A percentile compares a stretch with the other conserved stretches of the same genome.
Conservation (phyloP, 2,329 filamentous ascomycete genomes). For the Neophaeococcomyces mojaviensis region DNA sequence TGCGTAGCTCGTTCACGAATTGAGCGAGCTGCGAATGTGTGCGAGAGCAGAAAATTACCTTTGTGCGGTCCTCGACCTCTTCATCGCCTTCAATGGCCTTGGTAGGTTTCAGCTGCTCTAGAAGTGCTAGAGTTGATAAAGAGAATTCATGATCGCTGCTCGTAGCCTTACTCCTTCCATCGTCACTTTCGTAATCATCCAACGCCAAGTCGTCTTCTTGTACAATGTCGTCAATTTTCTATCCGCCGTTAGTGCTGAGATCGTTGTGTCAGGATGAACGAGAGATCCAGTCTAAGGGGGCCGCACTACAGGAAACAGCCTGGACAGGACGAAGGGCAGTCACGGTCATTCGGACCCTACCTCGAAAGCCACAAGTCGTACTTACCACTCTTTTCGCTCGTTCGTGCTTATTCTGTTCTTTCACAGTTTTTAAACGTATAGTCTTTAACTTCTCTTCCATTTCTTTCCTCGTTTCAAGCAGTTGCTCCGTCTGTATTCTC, state of each 20-base stretch:
- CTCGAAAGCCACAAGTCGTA: neutral
- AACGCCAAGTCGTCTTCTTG: slow-evolving; percentile 67
- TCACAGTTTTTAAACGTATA: neutral
- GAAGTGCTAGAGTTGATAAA: slow-evolving; percentile 65
- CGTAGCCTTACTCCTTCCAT: slow-evolving; percentile 34
- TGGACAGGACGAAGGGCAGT: too few species aligned
- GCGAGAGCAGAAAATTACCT: slow-evolving; percentile 86
- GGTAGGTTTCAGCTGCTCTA: slow-evolving; percentile 54
- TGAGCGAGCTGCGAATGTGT: slow-evolving; percentile 89
- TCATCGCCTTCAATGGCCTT: slow-evolving; percentile 35
- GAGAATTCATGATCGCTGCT: slow-evolving; percentile 40
- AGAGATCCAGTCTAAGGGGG: neutral
- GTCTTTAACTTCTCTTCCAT: slow-evolving; percentile 52
- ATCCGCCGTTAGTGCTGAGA: neutral
- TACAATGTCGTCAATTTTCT: slow-evolving; percentile 3
- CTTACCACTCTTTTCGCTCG: slow-evolving; percentile 39
- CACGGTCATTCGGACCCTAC: too few species aligned
- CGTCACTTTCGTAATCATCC: slow-evolving; percentile 64
- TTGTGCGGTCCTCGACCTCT: slow-evolving; percentile 59
- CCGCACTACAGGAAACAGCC: too few species aligned
- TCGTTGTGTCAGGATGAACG: neutral
- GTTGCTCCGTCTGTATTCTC: slow-evolving; percentile 58
- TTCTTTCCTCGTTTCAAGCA: slow-evolving; percentile 60
- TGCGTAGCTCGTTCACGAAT: slow-evolving; percentile 73
- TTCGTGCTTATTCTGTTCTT: slow-evolving; percentile 37